Base-by-base conservation (phyloP, 2,329 filamentous ascomycete species). In the Penicillium brasilianum region DNA sequence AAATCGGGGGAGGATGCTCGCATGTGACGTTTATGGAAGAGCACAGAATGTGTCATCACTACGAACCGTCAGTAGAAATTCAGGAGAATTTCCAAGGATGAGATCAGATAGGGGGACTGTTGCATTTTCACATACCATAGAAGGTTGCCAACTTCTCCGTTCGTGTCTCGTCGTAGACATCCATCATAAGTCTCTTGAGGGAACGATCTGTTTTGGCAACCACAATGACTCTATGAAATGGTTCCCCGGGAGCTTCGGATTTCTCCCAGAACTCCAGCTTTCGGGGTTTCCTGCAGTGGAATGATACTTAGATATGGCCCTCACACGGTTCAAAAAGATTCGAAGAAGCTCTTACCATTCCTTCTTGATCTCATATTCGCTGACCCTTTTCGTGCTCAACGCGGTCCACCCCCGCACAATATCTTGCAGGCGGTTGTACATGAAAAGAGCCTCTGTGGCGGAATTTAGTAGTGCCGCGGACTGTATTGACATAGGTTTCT, bases 371-470 rank as follows among this genome's bases (percentile, higher is more conserved):
- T 56, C 30, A 32, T 22, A 56, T 16, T 46, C 41, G 16, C 32
- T 41, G 9, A 56, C 14, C 2, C 14, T 20, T 28, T 48, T 48
- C 13, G 30, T 48, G 7, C 20, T 37, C 16, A 56, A 8, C 6
- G 9, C n/a, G 6, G 5, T 37, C 32, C 43, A 48, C 30, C 48
- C 54, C 11, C 32, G 39, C 9, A 56, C 18, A 7, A 48, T 37
- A 28, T 56, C 43, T 37, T 56, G 41, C 30, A 56, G 11, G 43
- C 43, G 53, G 22, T 56, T n/a, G 18, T 39, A 56, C 28, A 48
- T 48, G 18, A 37, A 41, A 1, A 56, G 8, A 25, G 37, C 22
- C 25, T 56, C 54, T 48, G 39, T 14, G 16, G n/a, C 10, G 25
- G 13, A 30, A 16, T 55, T 55, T 32, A 44, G 22, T 13, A 28